Conservation (phyloP, 2,329 filamentous ascomycete species). For the Ophiostoma piceae region DNA sequence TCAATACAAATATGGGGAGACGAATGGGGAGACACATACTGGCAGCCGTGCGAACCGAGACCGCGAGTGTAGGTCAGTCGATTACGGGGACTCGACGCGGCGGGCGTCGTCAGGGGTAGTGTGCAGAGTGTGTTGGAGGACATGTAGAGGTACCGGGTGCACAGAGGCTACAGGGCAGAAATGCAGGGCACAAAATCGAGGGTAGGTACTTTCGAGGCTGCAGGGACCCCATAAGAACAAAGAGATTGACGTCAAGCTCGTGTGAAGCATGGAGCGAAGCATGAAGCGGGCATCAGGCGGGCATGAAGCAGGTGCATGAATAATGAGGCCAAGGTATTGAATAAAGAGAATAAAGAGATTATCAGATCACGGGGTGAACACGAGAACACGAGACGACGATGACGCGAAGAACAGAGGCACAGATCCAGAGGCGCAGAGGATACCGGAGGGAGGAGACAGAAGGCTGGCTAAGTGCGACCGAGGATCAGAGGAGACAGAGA, state of each 20-base stretch:
- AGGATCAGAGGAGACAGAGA: not conserved
- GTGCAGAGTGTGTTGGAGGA: not conserved
- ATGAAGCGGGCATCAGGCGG: not conserved
- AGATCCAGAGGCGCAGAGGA: not conserved
- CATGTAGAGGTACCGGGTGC: not conserved
- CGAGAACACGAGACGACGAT: conserved; percentile 12
- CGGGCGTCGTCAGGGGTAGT: conserved; percentile 9
- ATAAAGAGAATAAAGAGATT: not conserved
- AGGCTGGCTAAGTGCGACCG: not conserved
- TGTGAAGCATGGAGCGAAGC: not conserved
- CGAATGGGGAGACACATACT: not conserved
- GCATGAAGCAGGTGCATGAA: conserved; percentile 5
- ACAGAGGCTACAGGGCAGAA: too few relatives aligned
- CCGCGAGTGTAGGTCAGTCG: not conserved
- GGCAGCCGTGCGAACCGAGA: conserved; percentile 9
- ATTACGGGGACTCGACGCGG: not conserved
- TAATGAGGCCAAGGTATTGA: not conserved
- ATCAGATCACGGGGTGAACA: conserved; percentile 7
- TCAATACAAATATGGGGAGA: not conserved
- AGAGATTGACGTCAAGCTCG: conserved; percentile 7
- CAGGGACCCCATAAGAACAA: conserved; percentile 3
- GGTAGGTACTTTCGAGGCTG: not conserved
- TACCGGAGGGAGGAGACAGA: not conserved
- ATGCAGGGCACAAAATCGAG: not conserved
- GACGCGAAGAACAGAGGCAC: not conserved